phyloP scores from a whole-genome alignment of 2,329 filamentous ascomycete genomes.

The Penicillium sp. region DNA sequence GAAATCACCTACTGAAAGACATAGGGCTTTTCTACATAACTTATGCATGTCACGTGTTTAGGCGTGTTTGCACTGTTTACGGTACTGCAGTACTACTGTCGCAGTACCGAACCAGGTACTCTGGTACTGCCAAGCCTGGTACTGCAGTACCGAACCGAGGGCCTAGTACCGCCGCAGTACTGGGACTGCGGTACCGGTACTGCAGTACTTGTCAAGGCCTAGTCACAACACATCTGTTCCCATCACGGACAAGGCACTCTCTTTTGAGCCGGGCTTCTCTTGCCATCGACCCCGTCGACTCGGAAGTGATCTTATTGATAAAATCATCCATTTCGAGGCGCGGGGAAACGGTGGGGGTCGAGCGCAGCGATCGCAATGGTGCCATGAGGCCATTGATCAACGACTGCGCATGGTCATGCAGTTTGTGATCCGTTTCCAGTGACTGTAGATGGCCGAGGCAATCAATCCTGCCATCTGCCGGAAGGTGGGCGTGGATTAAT shows the following conservation, averaged over 20 bases:
- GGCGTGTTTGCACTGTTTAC: too few species aligned
- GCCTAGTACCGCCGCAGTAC: too few species aligned
- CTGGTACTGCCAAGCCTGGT: too few species aligned
- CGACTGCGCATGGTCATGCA: background rate
- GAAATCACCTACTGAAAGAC: too few species aligned
- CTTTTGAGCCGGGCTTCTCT: background rate
- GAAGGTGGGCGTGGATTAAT: background rate
- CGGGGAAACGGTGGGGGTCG: background rate
- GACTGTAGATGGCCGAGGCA: background rate
- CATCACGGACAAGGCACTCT: background rate
- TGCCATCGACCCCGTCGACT: background rate
- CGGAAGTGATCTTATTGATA: background rate
- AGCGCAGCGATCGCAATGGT: background rate
- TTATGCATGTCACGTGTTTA: too few species aligned
- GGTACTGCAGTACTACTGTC: too few species aligned
- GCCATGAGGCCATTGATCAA: background rate
- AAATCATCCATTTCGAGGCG: background rate
- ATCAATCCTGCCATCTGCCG: background rate
- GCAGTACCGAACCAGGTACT: too few species aligned
- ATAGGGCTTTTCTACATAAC: too few species aligned
- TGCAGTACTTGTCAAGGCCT: too few species aligned
- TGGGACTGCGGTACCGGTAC: too few species aligned
- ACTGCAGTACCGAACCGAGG: too few species aligned
- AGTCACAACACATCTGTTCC: background rate
- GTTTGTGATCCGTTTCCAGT: background rate